Evolutionary conservation across 1,284 basidiomycete species (phyloP).

Genomic region (Moniliophthora roreri): DNA sequence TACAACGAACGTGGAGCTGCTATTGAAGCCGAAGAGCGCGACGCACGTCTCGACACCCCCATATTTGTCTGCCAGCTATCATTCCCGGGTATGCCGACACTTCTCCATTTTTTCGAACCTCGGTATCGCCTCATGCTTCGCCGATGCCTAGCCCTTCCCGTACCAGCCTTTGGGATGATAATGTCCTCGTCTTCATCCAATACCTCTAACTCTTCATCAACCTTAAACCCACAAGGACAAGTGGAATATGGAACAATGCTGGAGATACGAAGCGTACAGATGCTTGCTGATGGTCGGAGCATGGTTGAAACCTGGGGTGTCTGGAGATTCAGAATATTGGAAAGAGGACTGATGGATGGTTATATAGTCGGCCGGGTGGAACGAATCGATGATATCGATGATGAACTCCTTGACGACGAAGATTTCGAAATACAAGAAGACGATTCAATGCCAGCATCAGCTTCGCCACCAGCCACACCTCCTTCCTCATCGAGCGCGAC

Average conservation of each 20-base stretch:
- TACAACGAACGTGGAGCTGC: constrained; percentile 49
- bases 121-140: constrained; percentile 91
- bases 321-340: constrained; percentile 83
- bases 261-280: constrained; percentile 83
- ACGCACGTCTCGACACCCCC: constrained; percentile 81
- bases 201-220: constrained; percentile 30
- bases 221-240: constrained; percentile 38
- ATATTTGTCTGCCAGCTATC: constrained; percentile 89
- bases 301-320: constrained; percentile 87
- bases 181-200: constrained; percentile 36
- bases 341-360: constrained; percentile 82
- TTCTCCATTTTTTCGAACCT: constrained; percentile 92
- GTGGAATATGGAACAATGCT: constrained; percentile 92
- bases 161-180: constrained; percentile 89
- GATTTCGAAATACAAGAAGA: background rate
- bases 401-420: constrained; percentile 9
- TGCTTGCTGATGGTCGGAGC: constrained; percentile 87
- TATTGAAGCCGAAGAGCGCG: constrained; percentile 75
- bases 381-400: constrained; percentile 42
- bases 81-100: constrained; percentile 88
- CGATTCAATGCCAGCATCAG: background rate
- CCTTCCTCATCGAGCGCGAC: constrained; percentile 7
- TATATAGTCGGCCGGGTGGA: constrained; percentile 89
- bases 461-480: background rate
- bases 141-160: constrained; percentile 77